These are phyloP conservation scores for Talaromyces atroroseus DNA, from an alignment of 2,329 filamentous ascomycete genomes.

Conservation along the genomic window DNA sequence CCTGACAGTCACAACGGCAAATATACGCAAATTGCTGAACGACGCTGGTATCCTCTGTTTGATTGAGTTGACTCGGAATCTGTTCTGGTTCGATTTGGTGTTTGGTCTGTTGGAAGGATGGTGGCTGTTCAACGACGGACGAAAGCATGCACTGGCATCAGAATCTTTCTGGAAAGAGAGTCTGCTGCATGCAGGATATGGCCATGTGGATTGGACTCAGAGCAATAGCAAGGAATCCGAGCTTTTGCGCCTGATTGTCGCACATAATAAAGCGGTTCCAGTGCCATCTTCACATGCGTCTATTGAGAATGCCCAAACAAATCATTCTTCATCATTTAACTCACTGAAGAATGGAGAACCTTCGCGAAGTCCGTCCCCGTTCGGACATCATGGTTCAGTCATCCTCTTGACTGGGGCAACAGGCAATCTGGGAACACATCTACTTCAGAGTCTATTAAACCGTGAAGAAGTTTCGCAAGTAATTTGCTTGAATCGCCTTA, in stretches of 20 bases:
- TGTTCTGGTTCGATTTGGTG: constrained; percentile 30
- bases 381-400: neutral
- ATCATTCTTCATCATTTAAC: constrained; percentile 16
- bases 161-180: constrained; percentile 17
- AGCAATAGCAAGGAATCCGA: constrained; percentile 13
- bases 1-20: neutral
- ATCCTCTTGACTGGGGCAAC: constrained; percentile 41
- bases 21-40: neutral
- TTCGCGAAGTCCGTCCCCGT: neutral
- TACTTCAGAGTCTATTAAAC: constrained; percentile 31
- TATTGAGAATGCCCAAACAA: constrained; percentile 10
- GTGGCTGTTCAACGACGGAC: constrained; percentile 35
- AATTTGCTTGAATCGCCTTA: constrained; percentile 45
- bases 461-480: constrained; percentile 26
- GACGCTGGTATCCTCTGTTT: neutral
- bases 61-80: constrained; percentile 9
- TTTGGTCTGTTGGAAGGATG: constrained; percentile 36
- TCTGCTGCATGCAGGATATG: constrained; percentile 18
- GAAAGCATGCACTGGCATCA: constrained; percentile 18
- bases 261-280: constrained; percentile 1
- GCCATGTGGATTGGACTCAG: constrained; percentile 20
- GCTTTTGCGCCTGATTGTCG: constrained; percentile 15
- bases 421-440: constrained; percentile 35
- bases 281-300: neutral
- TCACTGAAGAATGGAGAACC: neutral